A percentile compares a stretch with the other conserved stretches of the same genome.
These are phyloP conservation scores for Furcasterigmium furcatum DNA, from an alignment of 2,329 filamentous ascomycete species.

Conservation along the genomic window DNA sequence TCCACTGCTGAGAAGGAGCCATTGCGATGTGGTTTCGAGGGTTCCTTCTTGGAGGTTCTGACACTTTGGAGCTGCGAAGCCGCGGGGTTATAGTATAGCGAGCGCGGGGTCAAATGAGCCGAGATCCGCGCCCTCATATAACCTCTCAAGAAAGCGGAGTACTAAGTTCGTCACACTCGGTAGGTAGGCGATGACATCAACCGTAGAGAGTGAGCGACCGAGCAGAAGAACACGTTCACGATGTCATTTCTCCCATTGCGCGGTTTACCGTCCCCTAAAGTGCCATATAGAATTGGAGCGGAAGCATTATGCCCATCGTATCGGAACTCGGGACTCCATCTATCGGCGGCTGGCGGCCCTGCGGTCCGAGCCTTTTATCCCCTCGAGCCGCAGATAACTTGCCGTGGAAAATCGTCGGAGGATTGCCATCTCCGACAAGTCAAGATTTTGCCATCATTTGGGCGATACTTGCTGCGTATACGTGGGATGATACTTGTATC, in stretches of 20 bases:
- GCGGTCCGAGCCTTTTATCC: conserved; percentile 2
- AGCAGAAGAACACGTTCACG: too few species aligned
- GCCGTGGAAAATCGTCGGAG: neutral
- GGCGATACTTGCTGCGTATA: too few species aligned
- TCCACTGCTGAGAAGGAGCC: conserved; percentile 44
- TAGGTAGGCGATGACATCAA: neutral
- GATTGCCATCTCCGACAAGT: neutral
- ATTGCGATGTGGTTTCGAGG: conserved; percentile 22
- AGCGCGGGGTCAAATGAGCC: neutral
- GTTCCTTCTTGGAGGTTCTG: too few species aligned
- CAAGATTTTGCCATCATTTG: too few species aligned
- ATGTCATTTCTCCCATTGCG: neutral
- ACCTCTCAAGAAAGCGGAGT: neutral
- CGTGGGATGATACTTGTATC: too few species aligned
- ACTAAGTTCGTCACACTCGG: too few species aligned
- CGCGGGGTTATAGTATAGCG: neutral
- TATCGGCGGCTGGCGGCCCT: neutral
- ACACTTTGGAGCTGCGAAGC: neutral
- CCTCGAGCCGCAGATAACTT: neutral
- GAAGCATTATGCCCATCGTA: neutral
- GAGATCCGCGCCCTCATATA: neutral
- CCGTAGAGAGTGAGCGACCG: too few species aligned
- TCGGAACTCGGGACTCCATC: neutral
- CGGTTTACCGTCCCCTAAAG: too few species aligned
- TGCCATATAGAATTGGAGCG: neutral